Evolutionary conservation across 495 filamentous ascomycete genomes (phyloP).

Genomic region (Apodospora peruviana): DNA sequence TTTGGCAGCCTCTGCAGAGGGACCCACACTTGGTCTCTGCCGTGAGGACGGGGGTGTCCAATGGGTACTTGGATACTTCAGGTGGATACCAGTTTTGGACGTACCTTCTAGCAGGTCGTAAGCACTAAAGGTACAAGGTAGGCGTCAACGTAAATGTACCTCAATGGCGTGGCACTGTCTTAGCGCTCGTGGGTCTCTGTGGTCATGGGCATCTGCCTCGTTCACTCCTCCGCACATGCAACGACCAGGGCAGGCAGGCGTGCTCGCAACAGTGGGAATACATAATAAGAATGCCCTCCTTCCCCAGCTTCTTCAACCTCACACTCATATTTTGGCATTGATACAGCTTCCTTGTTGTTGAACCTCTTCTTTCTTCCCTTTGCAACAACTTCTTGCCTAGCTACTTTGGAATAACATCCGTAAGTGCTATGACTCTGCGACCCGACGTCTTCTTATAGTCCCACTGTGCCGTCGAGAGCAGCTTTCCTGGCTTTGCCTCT

Average conservation of each 20-base stretch:
- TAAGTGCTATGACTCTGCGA: too few species aligned
- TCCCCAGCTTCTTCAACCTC: slow-evolving; percentile 26
- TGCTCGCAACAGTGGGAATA: slow-evolving; percentile 17
- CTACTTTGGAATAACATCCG: too few species aligned
- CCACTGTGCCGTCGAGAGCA: too few species aligned
- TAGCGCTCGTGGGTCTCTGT: slow-evolving; percentile 27
- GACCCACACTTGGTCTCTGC: slow-evolving; percentile 15
- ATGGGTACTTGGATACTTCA: neutral
- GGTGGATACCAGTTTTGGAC: slow-evolving; percentile 3
- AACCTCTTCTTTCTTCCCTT: slow-evolving; percentile 18
- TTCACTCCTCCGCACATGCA: slow-evolving; percentile 14
- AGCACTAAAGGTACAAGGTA: slow-evolving; percentile 14
- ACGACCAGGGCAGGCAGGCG: slow-evolving; percentile 17
- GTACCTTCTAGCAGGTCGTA: slow-evolving; percentile 9
- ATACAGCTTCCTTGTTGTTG: slow-evolving; percentile 17
- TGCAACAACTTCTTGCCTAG: slow-evolving; percentile 3
- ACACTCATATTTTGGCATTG: slow-evolving; percentile 17
- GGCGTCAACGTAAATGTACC: slow-evolving; percentile 13
- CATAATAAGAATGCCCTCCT: slow-evolving; percentile 18
- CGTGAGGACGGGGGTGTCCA: slow-evolving; percentile 11
- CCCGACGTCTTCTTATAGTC: too few species aligned
- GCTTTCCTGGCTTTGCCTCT: too few species aligned
- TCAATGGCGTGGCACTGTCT: slow-evolving; percentile 23
- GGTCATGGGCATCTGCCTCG: slow-evolving; percentile 30
- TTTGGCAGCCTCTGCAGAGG: slow-evolving; percentile 25